Evolutionary conservation across 179 eudicot genomes (phyloP).

Genomic region (Heliamphora pulchella): DNA sequence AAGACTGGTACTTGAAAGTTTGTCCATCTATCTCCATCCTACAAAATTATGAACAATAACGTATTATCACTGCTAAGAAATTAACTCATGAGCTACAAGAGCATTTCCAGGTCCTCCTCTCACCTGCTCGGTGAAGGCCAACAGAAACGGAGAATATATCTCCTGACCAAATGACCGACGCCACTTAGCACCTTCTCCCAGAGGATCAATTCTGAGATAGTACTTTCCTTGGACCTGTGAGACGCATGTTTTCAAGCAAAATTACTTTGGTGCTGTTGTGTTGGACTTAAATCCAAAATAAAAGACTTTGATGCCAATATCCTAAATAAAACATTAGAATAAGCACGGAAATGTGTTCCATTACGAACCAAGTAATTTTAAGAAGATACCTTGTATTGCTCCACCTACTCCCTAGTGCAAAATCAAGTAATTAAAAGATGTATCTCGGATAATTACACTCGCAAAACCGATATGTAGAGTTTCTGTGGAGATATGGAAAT

Average conservation of each 20-base stretch:
- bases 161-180: conserved; percentile 83
- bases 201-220: conserved; percentile 64
- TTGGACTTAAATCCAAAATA: neutral
- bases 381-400: neutral
- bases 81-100: neutral
- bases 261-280: neutral
- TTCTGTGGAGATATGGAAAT: neutral
- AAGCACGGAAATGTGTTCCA: neutral
- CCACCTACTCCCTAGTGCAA: no score
- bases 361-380: neutral
- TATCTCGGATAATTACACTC: neutral
- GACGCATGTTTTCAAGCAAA: conserved; percentile 11
- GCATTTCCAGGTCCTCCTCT: conserved; percentile 8
- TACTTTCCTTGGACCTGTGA: conserved; percentile 75
- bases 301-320: no score
- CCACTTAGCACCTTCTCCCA: conserved; percentile 97
- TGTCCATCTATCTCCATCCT: conserved; percentile 60
- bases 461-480: neutral
- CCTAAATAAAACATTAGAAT: neutral
- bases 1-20: conserved; percentile 36
- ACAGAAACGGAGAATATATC: conserved; percentile 83
- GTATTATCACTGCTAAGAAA: neutral
- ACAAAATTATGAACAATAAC: conserved; percentile 6
- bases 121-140: conserved; percentile 90
- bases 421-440: no score